phyloP scores from a whole-genome alignment of 1,139 yeast species.

The Geotrichum aggregatum region DNA sequence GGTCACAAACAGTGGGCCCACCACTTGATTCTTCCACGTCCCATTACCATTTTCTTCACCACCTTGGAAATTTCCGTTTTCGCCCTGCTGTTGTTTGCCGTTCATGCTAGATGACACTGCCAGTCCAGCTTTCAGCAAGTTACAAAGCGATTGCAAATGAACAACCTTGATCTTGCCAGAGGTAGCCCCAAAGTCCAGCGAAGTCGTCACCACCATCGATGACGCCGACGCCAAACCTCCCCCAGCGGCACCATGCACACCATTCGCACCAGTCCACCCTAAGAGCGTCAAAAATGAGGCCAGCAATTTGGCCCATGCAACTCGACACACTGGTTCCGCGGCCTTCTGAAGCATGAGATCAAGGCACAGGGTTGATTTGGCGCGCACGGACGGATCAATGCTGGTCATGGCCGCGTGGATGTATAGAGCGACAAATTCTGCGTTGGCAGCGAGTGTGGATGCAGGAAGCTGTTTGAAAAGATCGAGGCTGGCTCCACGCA shows the following conservation, averaged over 20 bases:
- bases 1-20: background rate
- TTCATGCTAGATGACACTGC: constrained; percentile 12
- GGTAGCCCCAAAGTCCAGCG: constrained; percentile 35
- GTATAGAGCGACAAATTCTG: constrained; percentile 62
- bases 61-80: too few relatives aligned
- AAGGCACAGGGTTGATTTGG: constrained; percentile 63
- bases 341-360: constrained; percentile 40
- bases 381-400: constrained; percentile 66
- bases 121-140: constrained; percentile 33
- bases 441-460: constrained; percentile 57
- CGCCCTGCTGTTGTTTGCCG: too few relatives aligned
- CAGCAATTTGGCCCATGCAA: constrained; percentile 38
- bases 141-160: constrained; percentile 33
- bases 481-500: constrained; percentile 56
- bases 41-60: background rate
- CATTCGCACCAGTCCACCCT: constrained; percentile 38
- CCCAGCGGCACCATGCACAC: constrained; percentile 1
- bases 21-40: background rate
- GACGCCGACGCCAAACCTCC: background rate
- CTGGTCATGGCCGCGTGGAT: constrained; percentile 96
- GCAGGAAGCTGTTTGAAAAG: constrained; percentile 47
- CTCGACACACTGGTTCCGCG: constrained; percentile 34
- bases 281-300: constrained; percentile 40
- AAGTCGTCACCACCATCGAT: constrained; percentile 30
- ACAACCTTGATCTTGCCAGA: constrained; percentile 34